phyloP scores from a whole-genome alignment of 2,329 filamentous ascomycete species.

The Thelonectria rubi region DNA sequence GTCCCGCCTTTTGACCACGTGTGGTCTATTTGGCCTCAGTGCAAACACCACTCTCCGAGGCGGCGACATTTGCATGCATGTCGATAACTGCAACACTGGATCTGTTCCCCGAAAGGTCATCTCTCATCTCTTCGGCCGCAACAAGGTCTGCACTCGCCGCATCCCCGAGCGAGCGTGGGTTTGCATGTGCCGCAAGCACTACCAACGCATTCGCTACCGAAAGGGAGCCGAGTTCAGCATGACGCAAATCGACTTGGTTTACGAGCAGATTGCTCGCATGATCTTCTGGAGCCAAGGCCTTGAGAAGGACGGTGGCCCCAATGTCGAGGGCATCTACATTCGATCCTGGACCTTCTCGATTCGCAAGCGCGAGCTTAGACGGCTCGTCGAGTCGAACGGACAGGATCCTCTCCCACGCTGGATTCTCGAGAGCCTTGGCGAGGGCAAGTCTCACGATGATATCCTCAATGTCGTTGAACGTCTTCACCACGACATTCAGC shows the following conservation, averaged over 20 bases:
- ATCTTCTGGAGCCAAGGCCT: constrained; percentile 69
- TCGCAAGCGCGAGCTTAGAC: constrained; percentile 71
- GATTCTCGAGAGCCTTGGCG: constrained; percentile 57
- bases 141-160: constrained; percentile 77
- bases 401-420: constrained; percentile 49
- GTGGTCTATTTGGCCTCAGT: constrained; percentile 27
- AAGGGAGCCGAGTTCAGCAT: constrained; percentile 68
- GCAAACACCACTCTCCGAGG: constrained; percentile 35
- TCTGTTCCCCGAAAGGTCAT: constrained; percentile 77
- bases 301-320: constrained; percentile 40
- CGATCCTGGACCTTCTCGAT: constrained; percentile 68
- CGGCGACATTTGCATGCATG: constrained; percentile 61
- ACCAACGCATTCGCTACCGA: constrained; percentile 79
- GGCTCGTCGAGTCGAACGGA: constrained; percentile 52
- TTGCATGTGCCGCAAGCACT: constrained; percentile 82
- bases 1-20: constrained; percentile 35
- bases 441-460: constrained; percentile 57
- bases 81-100: constrained; percentile 65
- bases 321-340: constrained; percentile 45
- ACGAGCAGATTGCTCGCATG: constrained; percentile 69
- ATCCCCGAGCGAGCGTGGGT: constrained; percentile 79
- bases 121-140: constrained; percentile 83
- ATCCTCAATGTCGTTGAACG: constrained; percentile 58
- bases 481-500: constrained; percentile 56
- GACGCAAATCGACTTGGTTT: constrained; percentile 70